Evolutionary conservation across 768 basidiomycete genomes (phyloP).

Genomic region (Tylopilus balloui): DNA sequence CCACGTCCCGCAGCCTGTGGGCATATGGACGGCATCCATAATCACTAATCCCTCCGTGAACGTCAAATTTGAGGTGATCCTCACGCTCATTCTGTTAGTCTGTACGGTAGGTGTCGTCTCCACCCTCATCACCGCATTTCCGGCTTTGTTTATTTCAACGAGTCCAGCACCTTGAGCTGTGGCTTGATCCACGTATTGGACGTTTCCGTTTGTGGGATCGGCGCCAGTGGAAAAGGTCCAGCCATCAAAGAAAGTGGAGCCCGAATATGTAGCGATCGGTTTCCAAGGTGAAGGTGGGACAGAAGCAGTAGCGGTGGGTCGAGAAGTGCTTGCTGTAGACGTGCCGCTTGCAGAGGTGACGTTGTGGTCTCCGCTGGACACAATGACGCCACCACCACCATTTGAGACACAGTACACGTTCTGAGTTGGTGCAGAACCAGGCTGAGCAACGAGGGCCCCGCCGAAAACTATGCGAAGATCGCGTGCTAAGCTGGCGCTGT

Average conservation of each 20-base stretch:
- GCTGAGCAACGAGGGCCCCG: constrained; percentile 46
- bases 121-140: constrained; percentile 83
- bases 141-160: constrained; percentile 58
- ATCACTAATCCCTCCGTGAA: constrained; percentile 70
- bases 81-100: constrained; percentile 68
- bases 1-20: constrained; percentile 86
- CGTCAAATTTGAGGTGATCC: constrained; percentile 60
- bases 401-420: constrained; percentile 35
- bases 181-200: constrained; percentile 59
- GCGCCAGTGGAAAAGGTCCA: constrained; percentile 66
- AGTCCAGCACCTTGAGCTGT: constrained; percentile 60
- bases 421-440: constrained; percentile 24
- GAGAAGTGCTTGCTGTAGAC: constrained; percentile 19
- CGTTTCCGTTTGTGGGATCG: constrained; percentile 77
- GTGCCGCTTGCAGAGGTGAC: constrained; percentile 25
- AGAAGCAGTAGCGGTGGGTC: constrained; percentile 16
- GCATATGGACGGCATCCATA: constrained; percentile 86
- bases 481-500: constrained; percentile 57
- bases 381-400: constrained; percentile 19
- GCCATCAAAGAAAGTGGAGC: constrained; percentile 73
- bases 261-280: constrained; percentile 54
- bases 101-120: constrained; percentile 75
- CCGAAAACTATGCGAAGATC: constrained; percentile 67
- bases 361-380: constrained; percentile 14
- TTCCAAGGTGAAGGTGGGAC: constrained; percentile 52